Base-by-base conservation (phyloP, 345 rosid genomes). In the Excoecaria cochinchinensis region DNA sequence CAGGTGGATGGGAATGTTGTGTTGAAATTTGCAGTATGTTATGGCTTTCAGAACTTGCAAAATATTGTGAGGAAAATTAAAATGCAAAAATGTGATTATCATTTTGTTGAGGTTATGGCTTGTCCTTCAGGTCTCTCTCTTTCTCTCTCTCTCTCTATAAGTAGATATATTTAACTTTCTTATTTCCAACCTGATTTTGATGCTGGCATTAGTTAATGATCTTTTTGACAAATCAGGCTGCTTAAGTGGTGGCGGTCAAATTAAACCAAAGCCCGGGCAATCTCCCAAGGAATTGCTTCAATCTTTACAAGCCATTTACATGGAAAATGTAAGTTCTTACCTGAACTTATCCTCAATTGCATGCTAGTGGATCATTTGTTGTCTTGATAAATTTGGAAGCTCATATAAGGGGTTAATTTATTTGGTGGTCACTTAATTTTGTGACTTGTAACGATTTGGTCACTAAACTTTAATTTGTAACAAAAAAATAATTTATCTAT, bases 21-120 rank as follows among this genome's bases (percentile, higher is more conserved):
- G 82, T 77, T 95, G 83, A 95, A 89, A 73, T 93, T 93, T 62
- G 99, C 98, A 10, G 59, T 80, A 36, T 95, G 99, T 78, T 90
- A 95, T 80, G 99, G 99, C 81, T 93, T 90, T 89, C 92, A 82
- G 76, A 95, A 95, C 82, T 86, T 95, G 81, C 99, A 95, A 84
- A 95, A 95, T 58, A 75, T 95, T 17, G 97, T 95, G 25, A 83
- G 97, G 76, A 95, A 86, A 83, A 81, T 95, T 50, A 93, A 93
- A 84, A 90, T 78, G 51, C 68, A 39, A 61, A 93, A 84, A 79
- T 93, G 98, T 72, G 98, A 93, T 75, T 95, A 90, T 82, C 93
- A 95, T 42, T 95, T 84, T 75, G 97, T 95, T 78, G 98, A 95
- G 90, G 89, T 95, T 78, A 95, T 93, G 99, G 99, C 98, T 19